Evolutionary conservation across 2,329 filamentous ascomycete species (phyloP).

Genomic region (Xylaria sp.): DNA sequence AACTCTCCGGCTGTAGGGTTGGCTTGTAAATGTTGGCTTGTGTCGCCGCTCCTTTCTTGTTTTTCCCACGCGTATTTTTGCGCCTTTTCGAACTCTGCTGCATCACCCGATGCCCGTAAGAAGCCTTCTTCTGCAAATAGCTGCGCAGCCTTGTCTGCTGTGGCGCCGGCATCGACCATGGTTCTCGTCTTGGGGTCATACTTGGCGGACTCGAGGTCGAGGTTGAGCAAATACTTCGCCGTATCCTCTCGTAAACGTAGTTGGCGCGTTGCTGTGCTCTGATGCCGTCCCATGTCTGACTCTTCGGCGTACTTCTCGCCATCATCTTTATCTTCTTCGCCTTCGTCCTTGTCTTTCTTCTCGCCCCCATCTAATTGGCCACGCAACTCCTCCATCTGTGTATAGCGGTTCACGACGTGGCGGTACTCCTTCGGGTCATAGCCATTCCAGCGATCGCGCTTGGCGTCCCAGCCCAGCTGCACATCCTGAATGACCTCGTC

Average conservation of each 20-base stretch:
- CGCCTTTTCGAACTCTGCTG: conserved; percentile 89
- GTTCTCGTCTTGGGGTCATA: conserved; percentile 97
- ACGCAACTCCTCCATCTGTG: conserved; percentile 83
- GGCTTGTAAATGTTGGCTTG: conserved; percentile 89
- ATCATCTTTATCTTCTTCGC: conserved; percentile 64
- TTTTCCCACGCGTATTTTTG: conserved; percentile 95
- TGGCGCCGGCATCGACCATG: conserved; percentile 87
- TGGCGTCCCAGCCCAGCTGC: conserved; percentile 93
- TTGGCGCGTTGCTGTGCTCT: conserved; percentile 90
- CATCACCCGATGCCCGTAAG: conserved; percentile 87
- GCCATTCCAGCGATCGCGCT: conserved; percentile 98
- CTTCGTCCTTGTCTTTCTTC: conserved; percentile 55
- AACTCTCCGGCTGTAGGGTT: conserved; percentile 95
- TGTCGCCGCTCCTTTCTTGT: conserved; percentile 83
- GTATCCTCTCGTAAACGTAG: conserved; percentile 95
- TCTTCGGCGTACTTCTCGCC: conserved; percentile 90
- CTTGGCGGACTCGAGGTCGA: conserved; percentile 95
- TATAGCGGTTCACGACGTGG: conserved; percentile 88
- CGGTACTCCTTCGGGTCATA: conserved; percentile 90
- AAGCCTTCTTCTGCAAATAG: conserved; percentile 95
- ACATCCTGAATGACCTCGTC: conserved; percentile 90
- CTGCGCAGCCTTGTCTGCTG: conserved; percentile 80
- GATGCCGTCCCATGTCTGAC: conserved; percentile 94
- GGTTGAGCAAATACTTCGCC: conserved; percentile 93
- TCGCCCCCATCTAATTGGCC: conserved; percentile 58